Evolutionary conservation across 352 stramenopile species (phyloP), one percentile per base, ranked within the genome.

Genomic region (Phytopythium chamaehyphon): DNA sequence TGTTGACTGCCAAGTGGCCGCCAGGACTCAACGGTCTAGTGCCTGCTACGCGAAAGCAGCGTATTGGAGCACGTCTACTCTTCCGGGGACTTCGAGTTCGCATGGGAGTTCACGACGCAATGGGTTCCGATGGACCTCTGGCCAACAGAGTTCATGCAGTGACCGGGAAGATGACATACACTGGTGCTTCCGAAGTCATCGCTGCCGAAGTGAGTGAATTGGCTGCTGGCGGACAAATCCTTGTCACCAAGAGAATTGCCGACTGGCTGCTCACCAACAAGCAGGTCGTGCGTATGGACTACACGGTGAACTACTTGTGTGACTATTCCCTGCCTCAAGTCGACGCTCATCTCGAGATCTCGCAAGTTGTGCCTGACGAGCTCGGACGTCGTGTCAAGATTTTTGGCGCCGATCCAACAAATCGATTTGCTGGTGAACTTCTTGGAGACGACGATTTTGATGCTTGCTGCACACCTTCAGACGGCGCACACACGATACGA

Each of bases 1-100:
- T 87, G 38, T 50, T 90, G 28, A 56, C 58, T 6, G 73, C 69
- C 1, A 61, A 73, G 14, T 89, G 78, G 78, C 75, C 78, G 2
- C 76, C 81, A 21, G 69, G 82, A 21, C 61, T 89, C 11, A 53
- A 81, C 19, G 65, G 68, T 8, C 51, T 74, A 3, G 56, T 83
- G 6, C 64, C 77, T 15, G 71, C 66, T 2, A 86, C 75, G 8
- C 63, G 63, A 28, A 76, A 71, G 47, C 33, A 61, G 16, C 62
- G 66, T 28, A 47, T 57, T 18, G 58, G 53, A 4, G 54, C 69
- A 9, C 61, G 66, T 21, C 48, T 75, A 2, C 51, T 82, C 56
- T 82, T 83, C 28, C 61, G 57, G 12, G 73, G 70, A 36, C 16
- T 85, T n/a, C 59, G 69, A 9, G 67, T 83, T 1, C 64, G 69